A percentile compares a stretch with the other conserved stretches of the same genome.
These are phyloP conservation scores for Xylaria venustula DNA, from an alignment of 495 filamentous ascomycete genomes.

Conservation along the genomic window DNA sequence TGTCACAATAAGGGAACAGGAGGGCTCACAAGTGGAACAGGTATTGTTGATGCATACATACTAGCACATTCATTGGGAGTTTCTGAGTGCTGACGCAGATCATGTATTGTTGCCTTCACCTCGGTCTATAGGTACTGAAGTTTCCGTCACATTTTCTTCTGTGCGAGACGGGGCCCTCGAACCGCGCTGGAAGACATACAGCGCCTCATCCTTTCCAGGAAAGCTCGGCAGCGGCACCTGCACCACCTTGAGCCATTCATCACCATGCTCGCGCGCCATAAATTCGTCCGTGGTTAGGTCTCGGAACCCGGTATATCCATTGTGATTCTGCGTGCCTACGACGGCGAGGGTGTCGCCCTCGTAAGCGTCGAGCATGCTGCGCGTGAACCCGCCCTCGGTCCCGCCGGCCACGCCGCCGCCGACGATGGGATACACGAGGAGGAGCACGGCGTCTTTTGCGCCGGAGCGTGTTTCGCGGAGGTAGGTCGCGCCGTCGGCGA, in stretches of 20 bases:
- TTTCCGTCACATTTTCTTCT: not conserved
- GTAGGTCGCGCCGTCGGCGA: constrained; percentile 45
- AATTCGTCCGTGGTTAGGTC: constrained; percentile 55
- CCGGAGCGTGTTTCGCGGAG: constrained; percentile 32
- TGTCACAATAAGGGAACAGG: no score
- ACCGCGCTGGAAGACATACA: constrained; percentile 49
- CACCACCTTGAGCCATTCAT: constrained; percentile 38
- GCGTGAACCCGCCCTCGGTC: constrained; percentile 47
- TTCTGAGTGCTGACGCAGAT: not conserved
- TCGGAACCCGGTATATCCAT: constrained; percentile 62
- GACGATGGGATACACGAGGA: constrained; percentile 63
- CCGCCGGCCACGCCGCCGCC: constrained; percentile 37
- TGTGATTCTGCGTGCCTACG: constrained; percentile 62
- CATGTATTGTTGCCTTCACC: constrained; percentile 11
- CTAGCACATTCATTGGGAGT: not conserved
- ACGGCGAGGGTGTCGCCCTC: constrained; percentile 57
- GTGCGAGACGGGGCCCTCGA: constrained; percentile 17
- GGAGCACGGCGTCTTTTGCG: constrained; percentile 45
- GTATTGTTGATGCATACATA: no score
- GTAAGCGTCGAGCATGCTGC: constrained; percentile 50
- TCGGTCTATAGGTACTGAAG: not conserved
- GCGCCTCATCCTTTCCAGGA: constrained; percentile 55
- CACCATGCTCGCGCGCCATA: constrained; percentile 45
- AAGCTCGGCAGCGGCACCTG: constrained; percentile 53
- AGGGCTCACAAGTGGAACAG: no score